phyloP scores from a whole-genome alignment of 2,329 filamentous ascomycete species.

The Plectosphaerella plurivora region DNA sequence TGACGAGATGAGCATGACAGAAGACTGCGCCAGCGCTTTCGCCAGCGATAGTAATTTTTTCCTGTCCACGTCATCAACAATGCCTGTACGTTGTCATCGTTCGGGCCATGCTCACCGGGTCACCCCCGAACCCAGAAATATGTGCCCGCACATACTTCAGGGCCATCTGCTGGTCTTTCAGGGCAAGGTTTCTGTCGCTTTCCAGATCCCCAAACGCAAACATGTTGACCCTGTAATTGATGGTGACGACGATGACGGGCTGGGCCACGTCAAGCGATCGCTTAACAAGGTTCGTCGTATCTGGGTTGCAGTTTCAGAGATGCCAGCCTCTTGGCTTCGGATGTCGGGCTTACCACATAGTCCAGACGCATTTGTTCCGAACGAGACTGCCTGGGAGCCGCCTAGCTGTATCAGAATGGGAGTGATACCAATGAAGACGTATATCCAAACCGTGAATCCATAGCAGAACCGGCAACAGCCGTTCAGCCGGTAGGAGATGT shows the following conservation, averaged over 20 bases:
- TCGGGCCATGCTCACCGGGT: slow-evolving; percentile 12
- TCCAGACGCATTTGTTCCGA: slow-evolving; percentile 33
- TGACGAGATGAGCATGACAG: slow-evolving; percentile 33
- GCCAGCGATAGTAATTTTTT: slow-evolving; percentile 34
- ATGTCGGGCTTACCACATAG: slow-evolving; percentile 29
- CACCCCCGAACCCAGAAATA: slow-evolving; percentile 20
- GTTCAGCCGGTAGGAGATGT: neutral
- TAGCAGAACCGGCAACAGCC: slow-evolving; percentile 31
- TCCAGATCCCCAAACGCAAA: slow-evolving; percentile 37
- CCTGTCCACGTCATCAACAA: slow-evolving; percentile 12
- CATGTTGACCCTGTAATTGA: slow-evolving; percentile 19
- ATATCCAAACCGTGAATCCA: slow-evolving; percentile 37
- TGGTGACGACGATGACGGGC: slow-evolving; percentile 12
- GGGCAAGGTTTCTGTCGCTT: slow-evolving; percentile 28
- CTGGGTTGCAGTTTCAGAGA: slow-evolving; percentile 12
- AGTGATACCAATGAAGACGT: neutral
- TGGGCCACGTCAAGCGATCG: slow-evolving; percentile 23
- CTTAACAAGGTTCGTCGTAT: slow-evolving; percentile 26
- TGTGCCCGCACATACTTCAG: slow-evolving; percentile 22
- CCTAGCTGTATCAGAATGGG: slow-evolving; percentile 11
- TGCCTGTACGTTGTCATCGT: neutral
- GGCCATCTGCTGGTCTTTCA: slow-evolving; percentile 27
- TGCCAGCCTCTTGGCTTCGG: neutral
- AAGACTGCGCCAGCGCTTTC: slow-evolving; percentile 43
- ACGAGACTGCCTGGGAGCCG: slow-evolving; percentile 38